These are phyloP conservation scores for Microdochium nivale DNA, from an alignment of 2,329 filamentous ascomycete species.

Conservation along the genomic window DNA sequence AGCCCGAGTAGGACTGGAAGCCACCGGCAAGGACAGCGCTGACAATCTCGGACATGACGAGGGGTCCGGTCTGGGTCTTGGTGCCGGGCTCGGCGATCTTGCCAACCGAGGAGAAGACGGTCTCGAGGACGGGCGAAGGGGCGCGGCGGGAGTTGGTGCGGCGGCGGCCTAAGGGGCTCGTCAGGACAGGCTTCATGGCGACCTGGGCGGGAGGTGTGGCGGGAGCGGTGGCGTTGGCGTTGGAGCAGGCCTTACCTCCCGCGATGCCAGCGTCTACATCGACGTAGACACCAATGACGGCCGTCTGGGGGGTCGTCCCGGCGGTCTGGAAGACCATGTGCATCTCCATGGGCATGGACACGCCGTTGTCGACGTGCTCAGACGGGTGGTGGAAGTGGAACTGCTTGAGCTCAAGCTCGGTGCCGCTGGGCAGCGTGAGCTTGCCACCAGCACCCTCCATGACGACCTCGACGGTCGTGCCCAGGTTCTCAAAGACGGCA, in stretches of 20 bases:
- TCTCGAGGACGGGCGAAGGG: constrained; percentile 33
- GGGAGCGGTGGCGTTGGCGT: constrained; percentile 5
- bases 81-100: constrained; percentile 34
- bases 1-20: constrained; percentile 36
- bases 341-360: constrained; percentile 41
- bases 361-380: constrained; percentile 36
- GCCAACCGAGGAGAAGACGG: constrained; percentile 31
- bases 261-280: constrained; percentile 23
- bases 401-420: constrained; percentile 29
- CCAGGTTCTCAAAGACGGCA: constrained; percentile 47
- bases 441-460: constrained; percentile 32
- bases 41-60: constrained; percentile 34
- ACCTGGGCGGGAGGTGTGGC: no score
- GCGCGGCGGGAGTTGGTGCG: constrained; percentile 24
- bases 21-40: constrained; percentile 22
- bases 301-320: constrained; percentile 23
- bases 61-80: constrained; percentile 26
- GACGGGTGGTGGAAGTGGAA: constrained; percentile 43
- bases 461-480: constrained; percentile 47
- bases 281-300: constrained; percentile 35
- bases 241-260: constrained; percentile 6
- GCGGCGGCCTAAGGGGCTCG: constrained; percentile 25
- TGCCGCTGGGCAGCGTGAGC: constrained; percentile 21
- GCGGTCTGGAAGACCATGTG: constrained; percentile 51
- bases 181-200: background rate